Evolutionary conservation across 208 protist genomes (phyloP).

Genomic region (Crithidia acanthocephali): DNA sequence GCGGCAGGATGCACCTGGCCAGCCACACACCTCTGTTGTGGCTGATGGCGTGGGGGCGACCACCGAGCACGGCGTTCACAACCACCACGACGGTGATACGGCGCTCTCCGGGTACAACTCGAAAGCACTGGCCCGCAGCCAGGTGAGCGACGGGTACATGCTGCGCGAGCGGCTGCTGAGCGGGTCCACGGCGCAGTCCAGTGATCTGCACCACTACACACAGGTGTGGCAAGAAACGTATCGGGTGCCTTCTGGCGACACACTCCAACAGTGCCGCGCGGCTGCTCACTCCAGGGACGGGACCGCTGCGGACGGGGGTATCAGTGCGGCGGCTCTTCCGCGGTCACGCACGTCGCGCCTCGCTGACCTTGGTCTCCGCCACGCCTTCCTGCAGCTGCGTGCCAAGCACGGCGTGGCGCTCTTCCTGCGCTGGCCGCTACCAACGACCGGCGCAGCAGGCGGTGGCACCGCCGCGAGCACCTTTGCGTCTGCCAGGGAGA

Average conservation of each 20-base stretch:
- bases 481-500: slow-evolving; percentile 1
- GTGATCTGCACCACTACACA: slow-evolving; percentile 21
- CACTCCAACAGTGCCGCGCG: neutral
- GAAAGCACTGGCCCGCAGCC: neutral
- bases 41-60: too few relatives aligned
- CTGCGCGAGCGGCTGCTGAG: slow-evolving; percentile 23
- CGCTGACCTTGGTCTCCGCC: slow-evolving; percentile 28
- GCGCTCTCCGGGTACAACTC: neutral
- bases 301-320: neutral
- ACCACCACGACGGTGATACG: neutral
- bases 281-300: neutral
- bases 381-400: slow-evolving; percentile 48
- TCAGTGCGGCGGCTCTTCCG: too few relatives aligned
- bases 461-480: neutral
- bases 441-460: neutral
- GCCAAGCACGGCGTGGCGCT: slow-evolving; percentile 61
- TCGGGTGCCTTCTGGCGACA: slow-evolving; percentile 18
- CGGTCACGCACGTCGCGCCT: neutral
- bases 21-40: too few relatives aligned
- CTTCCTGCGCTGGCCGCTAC: slow-evolving; percentile 63
- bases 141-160: slow-evolving; percentile 22
- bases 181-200: slow-evolving; percentile 19
- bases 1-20: too few relatives aligned
- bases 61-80: neutral
- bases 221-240: slow-evolving; percentile 5